Evolutionary conservation across 2,329 filamentous ascomycete genomes (phyloP), one percentile per base, ranked within the genome.

Genomic region (Colletotrichum sp.): DNA sequence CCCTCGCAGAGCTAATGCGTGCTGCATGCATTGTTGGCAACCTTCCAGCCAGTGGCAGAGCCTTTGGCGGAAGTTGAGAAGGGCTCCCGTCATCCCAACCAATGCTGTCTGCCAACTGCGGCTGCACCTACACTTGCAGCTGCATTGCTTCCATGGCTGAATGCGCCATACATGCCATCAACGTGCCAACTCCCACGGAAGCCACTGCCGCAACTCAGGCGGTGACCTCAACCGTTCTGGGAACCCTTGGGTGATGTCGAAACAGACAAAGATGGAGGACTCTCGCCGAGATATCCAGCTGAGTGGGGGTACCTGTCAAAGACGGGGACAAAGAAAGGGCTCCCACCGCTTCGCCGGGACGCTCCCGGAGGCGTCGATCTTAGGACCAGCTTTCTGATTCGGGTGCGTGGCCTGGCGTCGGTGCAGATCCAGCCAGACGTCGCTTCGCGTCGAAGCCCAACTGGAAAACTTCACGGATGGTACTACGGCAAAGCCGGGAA

Each of bases 1-100:
- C 21, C 55, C 43, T 48, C 26, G 57, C 68, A 64, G 21, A 57
- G 28, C 70, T 76, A 76, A 69, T 32, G 70, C 70, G 64, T 69
- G 74, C 59, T 32, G 12, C 34, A 64, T 69, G 70, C 70, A 76
- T 52, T 61, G 43, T 48, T 34, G 61, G 66, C 70, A 71, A 57
- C 34, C 43, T 15, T 65, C 59, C 57, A 60, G 28, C 57, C 57
- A 24, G 26, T 60, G 18, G 57, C 28, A 67, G 21, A 39, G 48
- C 26, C 16, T 16, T 32, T 71, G 59, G 15, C 71, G 39, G 18
- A 24, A 43, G 26, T 30, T 21, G 72, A 15, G 39, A 26, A 30
- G 24, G 24, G 13, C 6, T n/a, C 9, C 67, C 34, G 59, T 34
- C 26, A n/a, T 74, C 24, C 26, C 39, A 48, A 59, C 18, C 67